A percentile compares a stretch with the other conserved stretches of the same genome.
phyloP scores from a whole-genome alignment of 306 rosid genomes.

The Sicyos baderoa region DNA sequence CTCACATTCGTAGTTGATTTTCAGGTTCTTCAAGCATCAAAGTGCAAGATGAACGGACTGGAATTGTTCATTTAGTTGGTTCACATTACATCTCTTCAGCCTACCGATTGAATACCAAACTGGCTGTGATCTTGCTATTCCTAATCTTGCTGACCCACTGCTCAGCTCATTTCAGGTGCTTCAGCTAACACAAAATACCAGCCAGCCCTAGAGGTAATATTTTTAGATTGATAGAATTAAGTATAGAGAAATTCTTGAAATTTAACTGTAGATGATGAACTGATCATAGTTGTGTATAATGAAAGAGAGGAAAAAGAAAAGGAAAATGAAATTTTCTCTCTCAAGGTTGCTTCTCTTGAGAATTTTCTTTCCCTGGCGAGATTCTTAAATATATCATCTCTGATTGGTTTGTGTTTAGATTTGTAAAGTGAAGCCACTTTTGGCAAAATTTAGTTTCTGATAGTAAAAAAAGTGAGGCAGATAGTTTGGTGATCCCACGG shows the following conservation, averaged over 20 bases:
- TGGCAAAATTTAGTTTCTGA: no score
- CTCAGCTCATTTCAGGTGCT: slow-evolving; percentile 33
- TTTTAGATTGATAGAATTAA: not conserved
- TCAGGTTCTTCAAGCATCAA: slow-evolving; percentile 87
- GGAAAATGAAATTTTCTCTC: not conserved
- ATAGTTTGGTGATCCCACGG: no score
- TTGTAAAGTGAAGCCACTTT: no score
- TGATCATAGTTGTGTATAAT: slow-evolving; percentile 14
- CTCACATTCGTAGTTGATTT: slow-evolving; percentile 24
- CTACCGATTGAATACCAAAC: slow-evolving; percentile 29
- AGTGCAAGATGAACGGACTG: slow-evolving; percentile 75
- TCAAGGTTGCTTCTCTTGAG: not conserved
- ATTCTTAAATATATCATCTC: not conserved
- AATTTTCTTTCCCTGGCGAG: not conserved
- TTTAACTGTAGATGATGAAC: not conserved
- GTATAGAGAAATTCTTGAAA: slow-evolving; percentile 3
- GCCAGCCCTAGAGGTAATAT: slow-evolving; percentile 2
- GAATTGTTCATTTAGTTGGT: slow-evolving; percentile 95
- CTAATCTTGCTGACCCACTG: slow-evolving; percentile 36
- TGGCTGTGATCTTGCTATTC: slow-evolving; percentile 33
- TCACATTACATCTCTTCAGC: slow-evolving; percentile 51
- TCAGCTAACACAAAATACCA: slow-evolving; percentile 26
- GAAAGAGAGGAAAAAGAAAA: not conserved
- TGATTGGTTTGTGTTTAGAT: no score
- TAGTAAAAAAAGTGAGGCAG: no score